phyloP scores from a whole-genome alignment of 2,329 filamentous ascomycete species.

The Diaporthe helianthi region DNA sequence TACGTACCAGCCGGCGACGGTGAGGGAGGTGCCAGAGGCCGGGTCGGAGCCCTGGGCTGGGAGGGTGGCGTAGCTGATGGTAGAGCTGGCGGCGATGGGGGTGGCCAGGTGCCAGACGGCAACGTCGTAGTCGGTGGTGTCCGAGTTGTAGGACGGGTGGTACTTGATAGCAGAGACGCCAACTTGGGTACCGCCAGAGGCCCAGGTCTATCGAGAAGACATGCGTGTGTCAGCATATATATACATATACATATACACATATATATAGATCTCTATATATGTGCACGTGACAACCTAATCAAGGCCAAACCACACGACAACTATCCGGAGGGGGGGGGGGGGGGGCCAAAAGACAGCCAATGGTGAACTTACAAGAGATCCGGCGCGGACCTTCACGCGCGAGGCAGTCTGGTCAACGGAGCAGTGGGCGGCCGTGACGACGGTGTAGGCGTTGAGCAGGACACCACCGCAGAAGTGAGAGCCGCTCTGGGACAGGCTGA shows the following conservation, averaged over 20 bases:
- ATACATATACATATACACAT: neutral
- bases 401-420: conserved; percentile 35
- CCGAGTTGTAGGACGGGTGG: conserved; percentile 39
- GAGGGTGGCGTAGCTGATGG: conserved; percentile 40
- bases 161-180: conserved; percentile 38
- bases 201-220: conserved; percentile 35
- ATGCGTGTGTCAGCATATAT: neutral
- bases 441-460: conserved; percentile 43
- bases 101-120: conserved; percentile 43
- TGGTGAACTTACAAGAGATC: conserved; percentile 36
- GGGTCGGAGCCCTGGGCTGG: conserved; percentile 41
- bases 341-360: too few species aligned
- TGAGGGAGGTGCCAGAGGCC: conserved; percentile 34
- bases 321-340: too few species aligned
- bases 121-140: conserved; percentile 40
- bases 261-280: too few species aligned
- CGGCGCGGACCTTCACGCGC: conserved; percentile 40
- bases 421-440: conserved; percentile 45
- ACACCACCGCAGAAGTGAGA: conserved; percentile 42
- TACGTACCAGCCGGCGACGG: conserved; percentile 43
- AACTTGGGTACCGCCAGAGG: conserved; percentile 40
- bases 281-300: too few species aligned
- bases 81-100: conserved; percentile 37
- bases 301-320: too few species aligned
- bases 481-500: conserved; percentile 37